Evolutionary conservation across 2,329 filamentous ascomycete genomes (phyloP), one percentile per base, ranked within the genome.

Genomic region (Leptosphaerulina australis): DNA sequence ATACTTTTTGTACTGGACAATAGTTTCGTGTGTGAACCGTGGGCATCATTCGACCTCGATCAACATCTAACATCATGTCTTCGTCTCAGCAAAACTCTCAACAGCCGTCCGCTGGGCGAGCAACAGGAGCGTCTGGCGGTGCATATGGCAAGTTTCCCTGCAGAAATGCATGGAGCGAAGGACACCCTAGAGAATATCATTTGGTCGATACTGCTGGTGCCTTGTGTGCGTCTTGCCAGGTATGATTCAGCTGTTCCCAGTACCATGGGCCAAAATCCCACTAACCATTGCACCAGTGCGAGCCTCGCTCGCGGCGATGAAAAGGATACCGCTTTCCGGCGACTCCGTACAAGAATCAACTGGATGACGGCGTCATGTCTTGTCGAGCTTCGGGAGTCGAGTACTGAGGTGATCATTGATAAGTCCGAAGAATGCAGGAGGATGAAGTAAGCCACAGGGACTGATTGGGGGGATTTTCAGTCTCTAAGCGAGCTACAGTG

Each of bases 51-150:
- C 22, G 18, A 38, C 43, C 41, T 14, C 45, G 41, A 45, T 31
- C 40, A 35, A 26, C 37, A 34, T 30, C 39, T 24, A 47, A 8
- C 29, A 53, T 14, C 26, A 64, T 64, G 62, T 56, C 60, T 45
- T 54, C 57, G 3, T 51, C 55, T 9, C 44, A 53, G 30, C 43
- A 57, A 29, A 49, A 44, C 31, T 22, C 46, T 17, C 59, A 59
- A 33, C 48, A 56, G 18, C 53, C 58, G 36, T 56, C 58, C 15
- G 62, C 59, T 22, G 53, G 58, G 36, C 48, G 59, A 30, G 50
- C 56, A 34, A 65, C 63, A n/a, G 63, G 63, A 30, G 63, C 63
- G 39, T 58, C 53, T 30, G 63, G 63, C 22, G 63, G 62, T 45
- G 56, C 55, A n/a, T 50, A 60, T 41, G 50, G 44, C 36, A 60